phyloP scores from a whole-genome alignment of 73 alveolate species.

The Halteria grandinella region DNA sequence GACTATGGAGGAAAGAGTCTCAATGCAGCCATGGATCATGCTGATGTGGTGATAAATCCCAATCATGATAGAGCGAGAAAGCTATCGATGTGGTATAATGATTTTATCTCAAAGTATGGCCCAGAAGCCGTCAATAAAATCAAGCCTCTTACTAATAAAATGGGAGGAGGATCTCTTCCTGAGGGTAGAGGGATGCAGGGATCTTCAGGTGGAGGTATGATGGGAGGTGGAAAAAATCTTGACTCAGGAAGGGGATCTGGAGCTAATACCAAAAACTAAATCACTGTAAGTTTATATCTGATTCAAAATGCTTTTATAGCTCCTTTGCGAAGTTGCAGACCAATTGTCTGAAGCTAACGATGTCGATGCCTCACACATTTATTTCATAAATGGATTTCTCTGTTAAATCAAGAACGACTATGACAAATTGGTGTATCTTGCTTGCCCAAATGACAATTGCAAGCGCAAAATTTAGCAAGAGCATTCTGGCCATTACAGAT shows the following conservation, averaged over 20 bases:
- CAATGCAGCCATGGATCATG: conserved; percentile 50
- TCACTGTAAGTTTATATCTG: too few relatives aligned
- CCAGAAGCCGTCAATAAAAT: too few relatives aligned
- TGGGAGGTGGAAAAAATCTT: too few relatives aligned
- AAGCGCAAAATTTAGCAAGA: conserved; percentile 50
- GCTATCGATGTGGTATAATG: conserved; percentile 32
- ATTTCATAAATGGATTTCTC: not conserved
- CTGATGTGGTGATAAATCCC: conserved; percentile 22
- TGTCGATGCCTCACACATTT: not conserved
- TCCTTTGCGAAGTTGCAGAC: conserved; percentile 6
- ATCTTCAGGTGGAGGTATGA: too few relatives aligned
- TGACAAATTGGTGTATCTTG: conserved; percentile 47
- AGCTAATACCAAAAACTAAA: too few relatives aligned
- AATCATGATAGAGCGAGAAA: conserved; percentile 5
- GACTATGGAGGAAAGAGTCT: conserved; percentile 60
- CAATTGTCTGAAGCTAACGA: not conserved
- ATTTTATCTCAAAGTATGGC: too few relatives aligned
- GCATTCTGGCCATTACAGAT: conserved; percentile 46
- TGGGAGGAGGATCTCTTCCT: too few relatives aligned
- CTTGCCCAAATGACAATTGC: conserved; percentile 65
- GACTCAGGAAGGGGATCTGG: too few relatives aligned
- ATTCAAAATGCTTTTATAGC: not conserved
- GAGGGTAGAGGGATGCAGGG: too few relatives aligned
- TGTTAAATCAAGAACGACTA: not conserved
- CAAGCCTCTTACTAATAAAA: too few relatives aligned